phyloP scores from a whole-genome alignment of 306 rosid species.

The Calophaca sinica region DNA sequence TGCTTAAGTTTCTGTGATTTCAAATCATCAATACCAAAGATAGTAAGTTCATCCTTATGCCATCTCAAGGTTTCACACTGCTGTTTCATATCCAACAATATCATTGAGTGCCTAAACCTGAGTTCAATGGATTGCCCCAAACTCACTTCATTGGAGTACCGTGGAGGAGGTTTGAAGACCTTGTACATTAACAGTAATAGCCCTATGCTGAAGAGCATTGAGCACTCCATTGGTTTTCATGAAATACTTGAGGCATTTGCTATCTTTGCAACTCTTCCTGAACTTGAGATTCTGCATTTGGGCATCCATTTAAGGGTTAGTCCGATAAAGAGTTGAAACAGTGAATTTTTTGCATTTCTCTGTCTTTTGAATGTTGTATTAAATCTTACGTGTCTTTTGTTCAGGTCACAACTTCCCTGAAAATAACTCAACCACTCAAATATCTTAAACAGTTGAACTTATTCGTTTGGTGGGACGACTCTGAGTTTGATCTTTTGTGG shows the following conservation, averaged over 20 bases:
- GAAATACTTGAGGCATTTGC: neutral
- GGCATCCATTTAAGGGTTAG: neutral
- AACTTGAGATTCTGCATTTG: constrained; percentile 22
- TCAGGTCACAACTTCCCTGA: neutral
- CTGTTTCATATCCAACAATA: neutral
- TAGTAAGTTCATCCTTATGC: constrained; percentile 17
- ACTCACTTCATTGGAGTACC: constrained; percentile 1
- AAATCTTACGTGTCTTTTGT: neutral
- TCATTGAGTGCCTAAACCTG: rapidly evolving
- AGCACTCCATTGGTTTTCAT: neutral
- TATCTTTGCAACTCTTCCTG: neutral
- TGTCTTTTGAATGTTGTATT: neutral
- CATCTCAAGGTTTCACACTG: neutral
- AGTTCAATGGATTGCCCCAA: neutral
- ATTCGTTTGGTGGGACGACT: too few relatives aligned
- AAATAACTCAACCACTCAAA: neutral
- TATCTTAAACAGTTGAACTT: constrained; percentile 13
- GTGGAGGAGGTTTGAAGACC: neutral
- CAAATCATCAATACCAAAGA: neutral
- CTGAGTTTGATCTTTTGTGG: neutral
- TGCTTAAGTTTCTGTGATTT: too few relatives aligned
- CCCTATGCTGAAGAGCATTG: constrained; percentile 7
- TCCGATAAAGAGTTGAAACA: neutral
- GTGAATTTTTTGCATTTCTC: neutral
- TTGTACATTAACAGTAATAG: neutral